Evolutionary conservation across 164 flowering plant genomes (phyloP), one percentile per base, ranked within the genome.

Genomic region (Vitis amurensis): DNA sequence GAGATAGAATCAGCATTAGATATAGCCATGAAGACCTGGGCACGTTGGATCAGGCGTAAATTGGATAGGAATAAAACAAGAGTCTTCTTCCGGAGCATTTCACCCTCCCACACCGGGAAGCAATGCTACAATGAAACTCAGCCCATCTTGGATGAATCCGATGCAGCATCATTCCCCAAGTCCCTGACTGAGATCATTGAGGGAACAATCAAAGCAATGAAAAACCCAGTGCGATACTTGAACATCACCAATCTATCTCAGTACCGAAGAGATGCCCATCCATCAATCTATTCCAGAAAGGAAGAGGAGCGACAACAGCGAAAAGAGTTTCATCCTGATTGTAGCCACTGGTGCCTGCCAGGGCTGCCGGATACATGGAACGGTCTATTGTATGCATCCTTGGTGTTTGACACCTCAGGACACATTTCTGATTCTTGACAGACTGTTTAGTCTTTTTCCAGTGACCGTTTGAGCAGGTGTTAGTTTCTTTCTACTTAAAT

Each of bases 291-390:
- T 68, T 77, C 79, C 7, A 62, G 23, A 14, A 80, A 70, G 76
- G 61, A 74, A 50, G 77, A 80, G 50, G 74, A 79, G 67, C 50
- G 72, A 48, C 70, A 80, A 30, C 56, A 56, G 50, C 68, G 15
- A 17, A 81, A 77, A 0, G 48, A 71, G 47, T 3, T 8, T 9
- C 71, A 64, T 30, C 77, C 87, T 5, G 96, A 89, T 70, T 89
- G 93, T 75, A 87, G 85, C 70, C 96, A 90, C 71, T 90, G 93
- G 96, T 89, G 96, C 70, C 73, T 90, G 63, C 93, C 96, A n/a
- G 93, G 96, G 9, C 50, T 90, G 51, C 96, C 93, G 8, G 93
- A 90, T 79, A 86, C 93, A 6, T 90, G 93, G 96, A 90, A 90
- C 77, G 63, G 68, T 49, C 74, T 89, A 5, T n/a, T 87, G 50